phyloP scores from a whole-genome alignment of 106 monocot genomes.

The Triglochin maritima region DNA sequence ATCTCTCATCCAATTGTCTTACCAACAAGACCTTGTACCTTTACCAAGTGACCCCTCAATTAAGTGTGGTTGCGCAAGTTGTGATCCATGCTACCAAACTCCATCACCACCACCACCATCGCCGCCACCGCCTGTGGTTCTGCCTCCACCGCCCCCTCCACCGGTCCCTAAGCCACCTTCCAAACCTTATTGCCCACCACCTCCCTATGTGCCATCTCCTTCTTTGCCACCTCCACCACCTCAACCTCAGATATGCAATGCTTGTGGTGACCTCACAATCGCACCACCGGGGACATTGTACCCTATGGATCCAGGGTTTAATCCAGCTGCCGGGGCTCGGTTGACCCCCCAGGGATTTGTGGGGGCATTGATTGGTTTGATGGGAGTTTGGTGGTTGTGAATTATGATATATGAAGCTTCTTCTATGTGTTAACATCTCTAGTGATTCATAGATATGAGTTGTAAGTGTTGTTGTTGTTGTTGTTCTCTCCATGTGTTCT shows the following conservation, averaged over 20 bases:
- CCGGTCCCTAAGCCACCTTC: background rate
- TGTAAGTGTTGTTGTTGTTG: no score
- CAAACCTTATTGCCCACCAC: background rate
- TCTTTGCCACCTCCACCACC: background rate
- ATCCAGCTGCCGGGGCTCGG: background rate
- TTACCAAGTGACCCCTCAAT: no score
- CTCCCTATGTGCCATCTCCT: background rate
- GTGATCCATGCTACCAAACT: background rate
- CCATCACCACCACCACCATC: background rate
- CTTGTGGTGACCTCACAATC: background rate
- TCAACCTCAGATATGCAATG: no score
- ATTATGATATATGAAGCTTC: no score
- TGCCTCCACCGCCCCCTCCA: background rate
- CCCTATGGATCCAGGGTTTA: background rate
- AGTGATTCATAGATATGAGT: no score
- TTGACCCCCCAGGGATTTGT: background rate
- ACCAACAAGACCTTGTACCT: no score
- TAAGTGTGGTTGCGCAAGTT: background rate
- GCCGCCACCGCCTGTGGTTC: background rate
- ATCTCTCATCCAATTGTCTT: no score
- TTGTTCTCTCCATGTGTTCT: no score
- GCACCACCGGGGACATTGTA: slow-evolving; percentile 2
- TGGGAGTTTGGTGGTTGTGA: background rate
- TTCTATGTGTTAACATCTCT: no score
- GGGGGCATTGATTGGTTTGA: background rate